Evolutionary conservation across 129 eudicot genomes (phyloP), one percentile per base, ranked within the genome.

Genomic region (Chrysanthemum makinoi): DNA sequence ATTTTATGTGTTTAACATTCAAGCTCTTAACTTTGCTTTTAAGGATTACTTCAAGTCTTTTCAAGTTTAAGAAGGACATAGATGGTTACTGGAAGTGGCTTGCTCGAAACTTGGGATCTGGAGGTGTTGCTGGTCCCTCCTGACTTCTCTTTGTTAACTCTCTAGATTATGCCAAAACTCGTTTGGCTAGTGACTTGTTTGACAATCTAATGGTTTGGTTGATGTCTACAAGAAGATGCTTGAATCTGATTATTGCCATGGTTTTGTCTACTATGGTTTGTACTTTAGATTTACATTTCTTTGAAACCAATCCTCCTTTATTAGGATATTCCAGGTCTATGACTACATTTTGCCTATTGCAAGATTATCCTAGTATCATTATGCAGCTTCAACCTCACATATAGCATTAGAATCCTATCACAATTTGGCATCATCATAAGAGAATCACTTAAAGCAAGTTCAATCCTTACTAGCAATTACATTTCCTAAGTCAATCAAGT

Each of bases 1-100:
- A n/a, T n/a, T n/a, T n/a, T n/a, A n/a, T n/a, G n/a, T n/a, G n/a
- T n/a, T n/a, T n/a, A n/a, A n/a, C n/a, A n/a, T n/a, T n/a, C n/a
- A n/a, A n/a, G n/a, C n/a, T n/a, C n/a, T n/a, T n/a, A n/a, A n/a
- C n/a, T n/a, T n/a, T n/a, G n/a, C n/a, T n/a, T n/a, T 86, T 50
- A 82, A 86, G 82, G 90, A 86, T 83, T 80, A 86, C 81, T 86
- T 82, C 57, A 86, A 86, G 83, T 67, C 81, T 86, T n/a, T 86
- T 82, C 69, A 82, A 82, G 80, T 80, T 80, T 62, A 83, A 74
- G 66, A 86, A 83, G 66, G 85, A 86, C 33, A 74, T 78, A 66
- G 90, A 83, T 68, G 91, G 87, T 22, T 86, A 83, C 82, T 84
- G 87, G 87, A 80, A 75, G 67, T 86, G 90, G 91, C 83, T 86